Evolutionary conservation across 176 grass and related monocot genomes (phyloP).

Genomic region (Saccharum officinarum): DNA sequence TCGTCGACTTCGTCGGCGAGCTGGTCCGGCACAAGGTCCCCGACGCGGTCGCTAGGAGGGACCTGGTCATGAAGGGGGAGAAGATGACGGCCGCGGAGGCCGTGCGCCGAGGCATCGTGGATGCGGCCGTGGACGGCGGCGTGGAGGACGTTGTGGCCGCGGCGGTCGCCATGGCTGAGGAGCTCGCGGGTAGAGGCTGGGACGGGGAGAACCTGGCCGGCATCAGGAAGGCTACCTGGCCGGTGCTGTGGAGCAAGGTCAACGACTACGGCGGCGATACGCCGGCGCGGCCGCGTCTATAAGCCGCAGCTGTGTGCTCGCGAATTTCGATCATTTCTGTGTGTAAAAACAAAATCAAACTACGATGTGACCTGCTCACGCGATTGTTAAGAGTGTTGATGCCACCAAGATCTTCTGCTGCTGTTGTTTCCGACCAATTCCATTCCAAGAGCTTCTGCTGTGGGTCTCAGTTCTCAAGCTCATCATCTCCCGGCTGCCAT

Average conservation of each 20-base stretch:
- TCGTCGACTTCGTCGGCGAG: conserved; percentile 53
- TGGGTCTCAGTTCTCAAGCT: no score
- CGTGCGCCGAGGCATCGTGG: conserved; percentile 52
- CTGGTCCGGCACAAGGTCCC: conserved; percentile 68
- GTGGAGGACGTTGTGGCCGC: conserved; percentile 36
- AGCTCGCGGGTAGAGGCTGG: conserved; percentile 49
- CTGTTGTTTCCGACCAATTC: no score
- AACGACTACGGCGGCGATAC: no score
- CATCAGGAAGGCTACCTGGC: background rate
- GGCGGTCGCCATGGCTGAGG: conserved; percentile 40
- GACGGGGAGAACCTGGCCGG: conserved; percentile 9
- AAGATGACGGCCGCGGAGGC: conserved; percentile 60
- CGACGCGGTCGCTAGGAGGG: conserved; percentile 41
- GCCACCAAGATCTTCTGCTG: no score
- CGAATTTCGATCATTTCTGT: background rate
- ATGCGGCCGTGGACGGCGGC: conserved; percentile 40
- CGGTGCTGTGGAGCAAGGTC: no score
- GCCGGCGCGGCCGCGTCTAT: conserved; percentile 14
- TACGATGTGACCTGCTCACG: no score
- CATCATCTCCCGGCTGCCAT: no score
- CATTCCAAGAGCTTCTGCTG: no score
- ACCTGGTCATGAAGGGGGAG: conserved; percentile 49
- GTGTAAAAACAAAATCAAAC: background rate
- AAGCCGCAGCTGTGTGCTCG: background rate
- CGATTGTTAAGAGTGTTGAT: no score